Evolutionary conservation across 2,329 filamentous ascomycete species (phyloP), one percentile per base, ranked within the genome.

Genomic region (Colletotrichum gloeosporioides): DNA sequence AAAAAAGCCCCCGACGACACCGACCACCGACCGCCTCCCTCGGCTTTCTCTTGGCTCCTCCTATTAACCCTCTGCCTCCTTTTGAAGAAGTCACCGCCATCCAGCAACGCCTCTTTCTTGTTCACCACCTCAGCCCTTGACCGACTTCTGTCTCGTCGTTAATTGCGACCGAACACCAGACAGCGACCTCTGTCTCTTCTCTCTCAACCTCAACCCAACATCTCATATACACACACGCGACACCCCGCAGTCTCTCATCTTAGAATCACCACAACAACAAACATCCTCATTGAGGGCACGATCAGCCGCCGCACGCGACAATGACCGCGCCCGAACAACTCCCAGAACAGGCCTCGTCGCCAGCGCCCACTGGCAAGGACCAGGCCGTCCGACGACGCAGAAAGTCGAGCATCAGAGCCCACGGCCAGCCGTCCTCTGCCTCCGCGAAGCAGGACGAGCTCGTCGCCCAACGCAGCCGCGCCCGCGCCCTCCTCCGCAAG

Each of bases 391-490:
- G 74, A n/a, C 74, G 74, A 25, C 74, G 74, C 15, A 73, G 74
- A 61, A 76, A 76, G 74, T 76, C 74, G 44, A 76, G 74, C 74
- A 39, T 76, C 16, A 71, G 74, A 62, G 65, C 70, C 36, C 74
- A 74, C 22, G 73, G 63, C 27, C 57, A 73, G n/a, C 70, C 64
- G 44, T 44, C 18, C 16, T 59, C 39, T 27, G 64, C 32, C 74
- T 67, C 74, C 13, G 49, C 70, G 15, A 69, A 73, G 8, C 74
- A 76, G 64, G 74, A 76, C 49, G 66, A 76, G 64, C 74, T 76
- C 64, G 70, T 73, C 70, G 73, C 74, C 34, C 63, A 76, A 27
- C 74, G 74, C 64, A 76, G 74, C 49, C 74, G 74, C 36, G 74
- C 74, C 34, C 74, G 64, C 64, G 74, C 36, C 22, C 66, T 76